Conservation (phyloP, 2,329 filamentous ascomycete genomes). For the Neoascochyta sp. region DNA sequence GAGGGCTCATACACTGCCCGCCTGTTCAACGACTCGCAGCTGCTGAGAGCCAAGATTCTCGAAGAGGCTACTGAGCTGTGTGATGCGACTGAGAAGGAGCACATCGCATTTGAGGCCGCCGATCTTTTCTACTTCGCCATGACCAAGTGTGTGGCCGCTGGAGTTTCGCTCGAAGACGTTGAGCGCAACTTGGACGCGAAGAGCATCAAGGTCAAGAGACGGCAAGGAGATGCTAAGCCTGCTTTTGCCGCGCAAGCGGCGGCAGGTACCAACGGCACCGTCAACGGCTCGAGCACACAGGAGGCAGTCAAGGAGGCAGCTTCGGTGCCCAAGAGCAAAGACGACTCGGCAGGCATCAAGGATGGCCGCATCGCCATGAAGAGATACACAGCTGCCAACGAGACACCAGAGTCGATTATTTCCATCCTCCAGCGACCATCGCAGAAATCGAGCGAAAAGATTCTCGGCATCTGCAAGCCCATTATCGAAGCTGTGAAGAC, state of each 20-base stretch:
- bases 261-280: slow-evolving; percentile 8
- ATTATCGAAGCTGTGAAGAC: slow-evolving; percentile 85
- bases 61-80: slow-evolving; percentile 96
- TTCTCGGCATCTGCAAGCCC: slow-evolving; percentile 83
- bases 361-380: slow-evolving; percentile 74
- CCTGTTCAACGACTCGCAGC: slow-evolving; percentile 85
- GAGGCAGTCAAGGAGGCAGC: slow-evolving; percentile 51
- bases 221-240: slow-evolving; percentile 89
- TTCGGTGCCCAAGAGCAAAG: slow-evolving; percentile 50
- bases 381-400: slow-evolving; percentile 66
- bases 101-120: slow-evolving; percentile 90
- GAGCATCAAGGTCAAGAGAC: slow-evolving; percentile 89
- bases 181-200: slow-evolving; percentile 91
- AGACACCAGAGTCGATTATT: slow-evolving; percentile 61
- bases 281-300: slow-evolving; percentile 23
- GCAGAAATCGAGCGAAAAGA: slow-evolving; percentile 89
- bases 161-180: slow-evolving; percentile 82
- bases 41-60: slow-evolving; percentile 94
- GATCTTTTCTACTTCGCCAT: slow-evolving; percentile 95
- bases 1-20: slow-evolving; percentile 89
- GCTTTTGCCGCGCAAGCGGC: slow-evolving; percentile 79
- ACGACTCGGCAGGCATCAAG: slow-evolving; percentile 49
- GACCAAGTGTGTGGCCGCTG: slow-evolving; percentile 80
- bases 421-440: slow-evolving; percentile 82
- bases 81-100: slow-evolving; percentile 73